phyloP scores from a whole-genome alignment of 495 filamentous ascomycete genomes.

The Penicillium antarcticum region DNA sequence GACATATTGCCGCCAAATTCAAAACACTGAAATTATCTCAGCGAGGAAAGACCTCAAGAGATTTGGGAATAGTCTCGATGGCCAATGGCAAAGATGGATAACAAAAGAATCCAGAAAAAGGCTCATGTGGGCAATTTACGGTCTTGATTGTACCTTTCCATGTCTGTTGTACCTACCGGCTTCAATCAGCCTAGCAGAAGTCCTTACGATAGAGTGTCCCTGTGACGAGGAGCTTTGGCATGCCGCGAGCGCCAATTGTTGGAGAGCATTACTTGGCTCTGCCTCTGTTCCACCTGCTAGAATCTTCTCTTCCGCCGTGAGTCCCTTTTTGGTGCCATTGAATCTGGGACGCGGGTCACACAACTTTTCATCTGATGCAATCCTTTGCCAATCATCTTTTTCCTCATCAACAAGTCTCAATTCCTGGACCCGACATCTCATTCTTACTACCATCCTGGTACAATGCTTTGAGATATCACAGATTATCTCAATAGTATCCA shows the following conservation, averaged over 20 bases:
- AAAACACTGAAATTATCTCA: not conserved
- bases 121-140: constrained; percentile 4
- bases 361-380: not conserved
- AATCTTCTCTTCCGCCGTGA: constrained; percentile 2
- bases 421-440: constrained; percentile 8
- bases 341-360: not conserved
- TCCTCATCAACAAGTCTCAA: constrained; percentile 1
- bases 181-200: constrained; percentile 1
- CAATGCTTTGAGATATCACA: constrained; percentile 4
- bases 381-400: not conserved
- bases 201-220: constrained; percentile 4
- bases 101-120: constrained; percentile 4
- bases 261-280: constrained; percentile 5
- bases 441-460: constrained; percentile 4
- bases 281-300: constrained; percentile 6
- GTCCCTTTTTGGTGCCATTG: constrained; percentile 3
- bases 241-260: constrained; percentile 1
- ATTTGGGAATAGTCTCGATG: not conserved
- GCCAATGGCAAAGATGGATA: constrained; percentile 1
- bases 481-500: constrained; percentile 2
- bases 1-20: constrained; percentile 3
- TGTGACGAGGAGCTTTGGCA: constrained; percentile 11
- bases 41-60: not conserved
- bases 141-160: constrained; percentile 8
- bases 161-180: constrained; percentile 7